Base-by-base conservation (phyloP, 768 basidiomycete genomes). In the Lactarius deliciosus region DNA sequence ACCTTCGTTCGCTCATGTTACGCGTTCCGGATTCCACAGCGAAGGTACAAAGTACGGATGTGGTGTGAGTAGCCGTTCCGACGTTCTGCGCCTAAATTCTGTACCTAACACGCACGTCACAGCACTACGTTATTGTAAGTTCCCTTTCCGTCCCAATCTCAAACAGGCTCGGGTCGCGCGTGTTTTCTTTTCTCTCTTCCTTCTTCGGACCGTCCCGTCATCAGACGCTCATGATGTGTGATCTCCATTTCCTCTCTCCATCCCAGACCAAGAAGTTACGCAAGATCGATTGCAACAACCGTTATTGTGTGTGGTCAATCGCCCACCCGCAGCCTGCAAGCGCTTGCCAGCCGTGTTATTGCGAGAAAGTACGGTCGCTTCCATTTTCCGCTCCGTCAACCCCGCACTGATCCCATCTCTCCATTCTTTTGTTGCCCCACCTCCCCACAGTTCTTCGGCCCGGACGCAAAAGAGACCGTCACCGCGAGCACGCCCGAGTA, bases 31-130 rank as follows among this genome's bases (percentile, higher is more conserved):
- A 72, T 64, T 64, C 64, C 45, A 15, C 78, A 91, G 90, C 72
- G 87, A 90, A 82, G 90, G 88, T 69, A 86, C 83, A 68, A 85
- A 86, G 79, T 81, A 86, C 73, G 89, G 87, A 73, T 92, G 91
- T 75, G 90, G 90, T 68, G 77, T 78, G 72, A 65, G 75, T 74
- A 41, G 53, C 66, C 70, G 60, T 56, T 65, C 66, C 68, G 68
- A 41, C 30, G 30, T 68, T 43, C 60, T 43, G 45, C 60, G 63
- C 53, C 72, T 76, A 73, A 76, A 71, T 70, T 68, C 59, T 69
- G 60, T 56, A 28, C 57, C 71, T 54, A 63, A 69, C 28, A 59
- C 60, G 9, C 60, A 68, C 64, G 57, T 63, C 68, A 60, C 69
- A 84, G 82, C 91, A 92, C 81, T 92, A 91, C 76, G 80, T 86